Evolutionary conservation across 305 asterid genomes (phyloP).

Genomic region (Solanum hybrid): DNA sequence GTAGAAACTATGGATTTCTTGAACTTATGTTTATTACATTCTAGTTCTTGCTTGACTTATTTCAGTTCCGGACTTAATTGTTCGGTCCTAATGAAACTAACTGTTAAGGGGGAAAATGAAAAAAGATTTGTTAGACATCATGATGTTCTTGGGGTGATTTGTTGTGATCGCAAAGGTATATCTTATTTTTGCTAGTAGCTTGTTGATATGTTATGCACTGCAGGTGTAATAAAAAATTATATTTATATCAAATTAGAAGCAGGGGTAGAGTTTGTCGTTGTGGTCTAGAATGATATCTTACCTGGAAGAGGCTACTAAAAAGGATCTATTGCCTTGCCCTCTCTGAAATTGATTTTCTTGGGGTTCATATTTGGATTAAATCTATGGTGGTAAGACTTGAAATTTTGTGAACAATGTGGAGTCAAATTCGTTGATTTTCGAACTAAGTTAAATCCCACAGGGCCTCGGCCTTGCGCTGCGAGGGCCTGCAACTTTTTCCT

Average conservation of each 20-base stretch:
- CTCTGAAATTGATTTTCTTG: background rate
- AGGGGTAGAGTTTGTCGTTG: background rate
- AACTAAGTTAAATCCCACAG: background rate
- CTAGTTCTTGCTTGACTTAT: background rate
- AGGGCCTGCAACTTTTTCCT: background rate
- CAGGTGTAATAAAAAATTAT: background rate
- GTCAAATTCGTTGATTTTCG: background rate
- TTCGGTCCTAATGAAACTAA: background rate
- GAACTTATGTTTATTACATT: background rate
- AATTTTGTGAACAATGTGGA: background rate
- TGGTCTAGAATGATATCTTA: background rate
- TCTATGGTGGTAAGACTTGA: background rate
- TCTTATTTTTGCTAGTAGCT: background rate
- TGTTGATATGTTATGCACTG: background rate
- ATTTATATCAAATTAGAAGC: background rate
- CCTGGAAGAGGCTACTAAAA: background rate
- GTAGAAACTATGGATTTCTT: background rate
- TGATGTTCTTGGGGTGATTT: background rate
- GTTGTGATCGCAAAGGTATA: background rate
- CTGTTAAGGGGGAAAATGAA: background rate
- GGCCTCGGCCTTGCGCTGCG: background rate
- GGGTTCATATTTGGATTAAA: background rate
- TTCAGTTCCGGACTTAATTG: background rate
- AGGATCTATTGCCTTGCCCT: background rate
- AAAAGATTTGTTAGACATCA: background rate